Evolutionary conservation across 1,139 yeast genomes (phyloP).

Genomic region (Petasospora fabianii): DNA sequence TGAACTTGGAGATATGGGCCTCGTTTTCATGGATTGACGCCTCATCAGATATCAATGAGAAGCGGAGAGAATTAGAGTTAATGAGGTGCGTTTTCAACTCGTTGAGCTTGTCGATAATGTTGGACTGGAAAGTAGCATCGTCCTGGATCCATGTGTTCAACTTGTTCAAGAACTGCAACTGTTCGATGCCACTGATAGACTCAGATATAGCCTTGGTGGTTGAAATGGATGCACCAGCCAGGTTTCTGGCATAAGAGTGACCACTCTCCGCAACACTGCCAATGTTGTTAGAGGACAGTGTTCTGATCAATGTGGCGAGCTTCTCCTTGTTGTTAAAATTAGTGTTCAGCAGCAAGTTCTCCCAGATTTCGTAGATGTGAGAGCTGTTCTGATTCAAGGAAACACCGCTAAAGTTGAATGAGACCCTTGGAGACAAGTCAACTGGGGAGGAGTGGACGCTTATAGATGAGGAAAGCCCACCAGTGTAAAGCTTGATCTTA

Average conservation of each 20-base stretch:
- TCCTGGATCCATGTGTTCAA: conserved; percentile 58
- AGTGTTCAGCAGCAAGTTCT: conserved; percentile 65
- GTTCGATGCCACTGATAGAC: conserved; percentile 66
- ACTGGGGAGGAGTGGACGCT: conserved; percentile 55
- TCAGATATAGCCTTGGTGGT: conserved; percentile 61
- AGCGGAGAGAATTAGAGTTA: conserved; percentile 39
- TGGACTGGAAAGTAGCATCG: conserved; percentile 45
- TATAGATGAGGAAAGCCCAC: conserved; percentile 68
- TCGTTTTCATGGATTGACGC: conserved; percentile 41
- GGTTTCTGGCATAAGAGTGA: conserved; percentile 74
- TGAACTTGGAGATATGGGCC: conserved; percentile 29
- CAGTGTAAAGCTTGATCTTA: conserved; percentile 76
- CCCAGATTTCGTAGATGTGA: conserved; percentile 62
- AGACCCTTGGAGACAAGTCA: conserved; percentile 36
- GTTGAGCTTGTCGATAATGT: conserved; percentile 61
- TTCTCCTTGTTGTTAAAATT: conserved; percentile 64
- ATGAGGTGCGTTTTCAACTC: conserved; percentile 49
- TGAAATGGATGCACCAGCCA: conserved; percentile 63
- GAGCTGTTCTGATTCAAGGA: conserved; percentile 64
- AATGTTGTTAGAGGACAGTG: conserved; percentile 73
- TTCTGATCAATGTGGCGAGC: conserved; percentile 66
- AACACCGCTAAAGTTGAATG: conserved; percentile 62
- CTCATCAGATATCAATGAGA: conserved; percentile 59
- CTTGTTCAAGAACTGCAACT: conserved; percentile 64
- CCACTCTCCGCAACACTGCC: conserved; percentile 84